Conservation (phyloP, 345 rosid genomes). For the Combretum micranthum region DNA sequence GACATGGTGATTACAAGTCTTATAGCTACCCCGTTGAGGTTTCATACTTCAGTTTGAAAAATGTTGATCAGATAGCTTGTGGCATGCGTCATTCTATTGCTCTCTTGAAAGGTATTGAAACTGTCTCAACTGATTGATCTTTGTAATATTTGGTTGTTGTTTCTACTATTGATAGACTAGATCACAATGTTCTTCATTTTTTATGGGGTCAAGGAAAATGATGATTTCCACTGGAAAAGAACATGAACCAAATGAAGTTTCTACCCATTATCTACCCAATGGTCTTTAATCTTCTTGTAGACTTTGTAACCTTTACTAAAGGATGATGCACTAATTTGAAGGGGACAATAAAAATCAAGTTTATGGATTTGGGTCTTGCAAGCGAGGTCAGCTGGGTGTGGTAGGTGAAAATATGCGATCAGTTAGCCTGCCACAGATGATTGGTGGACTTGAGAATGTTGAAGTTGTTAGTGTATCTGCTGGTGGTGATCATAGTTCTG, state of each 20-base stretch:
- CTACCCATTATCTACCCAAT: no score
- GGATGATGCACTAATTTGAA: constrained; percentile 7
- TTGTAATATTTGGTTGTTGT: no score
- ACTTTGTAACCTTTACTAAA: neutral
- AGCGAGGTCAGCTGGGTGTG: constrained; percentile 80
- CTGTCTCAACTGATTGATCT: neutral
- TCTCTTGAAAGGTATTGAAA: constrained; percentile 51
- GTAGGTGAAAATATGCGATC: constrained; percentile 33
- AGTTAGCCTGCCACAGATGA: constrained; percentile 40
- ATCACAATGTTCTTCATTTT: neutral
- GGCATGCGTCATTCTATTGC: constrained; percentile 96
- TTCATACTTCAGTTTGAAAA: constrained; percentile 41
- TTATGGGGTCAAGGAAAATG: neutral
- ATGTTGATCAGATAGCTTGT: constrained; percentile 61
- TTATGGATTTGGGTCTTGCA: constrained; percentile 79
- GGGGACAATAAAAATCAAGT: constrained; percentile 37
- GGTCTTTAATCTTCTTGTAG: no score
- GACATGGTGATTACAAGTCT: constrained; percentile 67
- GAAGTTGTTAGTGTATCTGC: constrained; percentile 47
- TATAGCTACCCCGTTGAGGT: constrained; percentile 49
- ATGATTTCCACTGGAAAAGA: no score
- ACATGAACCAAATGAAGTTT: no score
- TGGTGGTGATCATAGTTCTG: constrained; percentile 85
- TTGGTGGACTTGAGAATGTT: constrained; percentile 44
- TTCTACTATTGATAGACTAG: no score